Percentiles rank a stretch among this genome's conserved stretches.
These are phyloP conservation scores for Monilinia laxa DNA, from an alignment of 2,329 filamentous ascomycete species.

Conservation along the genomic window DNA sequence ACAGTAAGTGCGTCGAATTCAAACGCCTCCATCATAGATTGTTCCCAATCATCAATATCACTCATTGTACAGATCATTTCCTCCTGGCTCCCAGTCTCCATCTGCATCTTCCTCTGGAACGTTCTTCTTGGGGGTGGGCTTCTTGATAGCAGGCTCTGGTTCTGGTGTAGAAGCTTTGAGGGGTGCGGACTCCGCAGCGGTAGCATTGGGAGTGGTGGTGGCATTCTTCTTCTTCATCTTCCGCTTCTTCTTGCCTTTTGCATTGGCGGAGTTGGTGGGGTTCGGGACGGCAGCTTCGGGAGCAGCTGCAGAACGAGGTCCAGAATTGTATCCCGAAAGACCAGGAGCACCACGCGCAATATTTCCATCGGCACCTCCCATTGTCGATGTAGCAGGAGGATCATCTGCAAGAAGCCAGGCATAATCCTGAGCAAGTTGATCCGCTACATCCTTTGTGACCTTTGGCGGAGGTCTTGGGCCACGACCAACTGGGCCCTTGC, in stretches of 20 bases:
- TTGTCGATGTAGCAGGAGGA: too few species aligned
- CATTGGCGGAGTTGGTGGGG: too few species aligned
- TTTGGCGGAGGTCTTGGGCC: conserved; percentile 4
- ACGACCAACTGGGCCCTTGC: conserved; percentile 6
- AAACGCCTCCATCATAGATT: background rate
- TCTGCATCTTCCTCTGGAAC: background rate
- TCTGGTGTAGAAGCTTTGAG: too few species aligned
- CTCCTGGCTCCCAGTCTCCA: background rate
- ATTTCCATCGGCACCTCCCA: background rate
- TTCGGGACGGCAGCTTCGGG: too few species aligned
- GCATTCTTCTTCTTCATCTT: background rate
- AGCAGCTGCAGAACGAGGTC: background rate
- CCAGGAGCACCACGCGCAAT: background rate
- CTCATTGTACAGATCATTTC: background rate
- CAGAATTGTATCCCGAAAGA: background rate
- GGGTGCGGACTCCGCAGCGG: too few species aligned
- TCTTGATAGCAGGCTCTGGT: too few species aligned
- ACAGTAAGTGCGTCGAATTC: background rate
- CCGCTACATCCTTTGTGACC: background rate
- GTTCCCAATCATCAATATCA: too few species aligned
- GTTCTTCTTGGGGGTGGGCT: background rate
- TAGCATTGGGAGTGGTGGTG: background rate
- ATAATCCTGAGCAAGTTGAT: conserved; percentile 7
- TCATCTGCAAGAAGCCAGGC: background rate
- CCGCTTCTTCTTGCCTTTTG: background rate